A percentile compares a stretch with the other conserved stretches of the same genome.
These are phyloP conservation scores for Musa acuminata DNA, from an alignment of 176 grass and related monocot genomes.

Conservation along the genomic window DNA sequence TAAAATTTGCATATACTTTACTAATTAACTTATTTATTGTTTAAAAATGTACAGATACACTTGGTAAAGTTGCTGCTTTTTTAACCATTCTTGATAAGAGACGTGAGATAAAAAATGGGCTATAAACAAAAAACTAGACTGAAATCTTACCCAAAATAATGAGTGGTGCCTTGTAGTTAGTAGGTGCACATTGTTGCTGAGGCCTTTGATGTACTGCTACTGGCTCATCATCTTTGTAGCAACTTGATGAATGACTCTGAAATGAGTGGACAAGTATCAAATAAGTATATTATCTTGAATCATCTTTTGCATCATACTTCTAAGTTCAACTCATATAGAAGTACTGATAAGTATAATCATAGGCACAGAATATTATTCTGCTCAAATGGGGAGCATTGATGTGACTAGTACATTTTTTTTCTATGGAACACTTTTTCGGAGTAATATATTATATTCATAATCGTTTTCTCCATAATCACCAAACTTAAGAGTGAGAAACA, in stretches of 20 bases:
- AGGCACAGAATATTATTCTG: neutral
- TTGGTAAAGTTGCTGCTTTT: no score
- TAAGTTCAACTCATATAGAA: neutral
- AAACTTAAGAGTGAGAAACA: neutral
- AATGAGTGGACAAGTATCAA: slow-evolving; percentile 7
- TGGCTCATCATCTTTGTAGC: slow-evolving; percentile 9
- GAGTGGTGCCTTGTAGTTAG: slow-evolving; percentile 57
- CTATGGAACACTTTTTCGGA: neutral
- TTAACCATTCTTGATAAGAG: no score
- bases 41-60: no score
- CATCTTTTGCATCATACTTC: neutral
- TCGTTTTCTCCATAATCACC: neutral
- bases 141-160: slow-evolving; percentile 58
- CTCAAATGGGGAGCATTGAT: neutral
- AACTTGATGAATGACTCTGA: slow-evolving; percentile 35
- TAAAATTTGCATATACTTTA: neutral
- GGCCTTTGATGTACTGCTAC: slow-evolving; percentile 3
- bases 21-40: neutral
- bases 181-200: slow-evolving; percentile 22
- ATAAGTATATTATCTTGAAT: neutral
- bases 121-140: neutral
- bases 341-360: neutral
- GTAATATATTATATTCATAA: neutral
- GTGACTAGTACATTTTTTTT: neutral
- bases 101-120: neutral